Conservation (phyloP, 768 basidiomycete species). For the Inosperma sp. region DNA sequence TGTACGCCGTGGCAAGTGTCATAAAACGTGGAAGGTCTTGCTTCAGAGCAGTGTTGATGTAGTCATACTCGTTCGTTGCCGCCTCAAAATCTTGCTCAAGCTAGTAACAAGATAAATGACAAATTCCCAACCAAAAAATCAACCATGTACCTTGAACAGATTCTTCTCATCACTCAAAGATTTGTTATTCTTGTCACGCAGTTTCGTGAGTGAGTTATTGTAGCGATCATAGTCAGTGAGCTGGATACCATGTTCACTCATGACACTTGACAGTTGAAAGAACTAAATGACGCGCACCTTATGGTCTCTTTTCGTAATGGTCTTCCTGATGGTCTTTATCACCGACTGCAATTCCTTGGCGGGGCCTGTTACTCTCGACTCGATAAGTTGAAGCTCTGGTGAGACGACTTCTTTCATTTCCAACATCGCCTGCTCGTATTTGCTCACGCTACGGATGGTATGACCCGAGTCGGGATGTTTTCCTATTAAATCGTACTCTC, state of each 20-base stretch:
- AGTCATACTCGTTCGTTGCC: slow-evolving; percentile 90
- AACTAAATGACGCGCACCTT: slow-evolving; percentile 50
- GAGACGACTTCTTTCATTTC: slow-evolving; percentile 73
- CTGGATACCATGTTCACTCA: slow-evolving; percentile 30
- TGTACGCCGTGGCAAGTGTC: slow-evolving; percentile 79
- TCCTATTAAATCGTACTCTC: slow-evolving; percentile 74
- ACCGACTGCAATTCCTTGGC: slow-evolving; percentile 85
- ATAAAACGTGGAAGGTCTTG: slow-evolving; percentile 93
- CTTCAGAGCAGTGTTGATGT: slow-evolving; percentile 86
- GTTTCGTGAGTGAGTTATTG: slow-evolving; percentile 92
- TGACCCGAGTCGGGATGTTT: slow-evolving; percentile 75
- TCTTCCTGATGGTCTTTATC: slow-evolving; percentile 88
- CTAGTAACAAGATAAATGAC: slow-evolving; percentile 36
- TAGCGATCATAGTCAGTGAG: slow-evolving; percentile 91
- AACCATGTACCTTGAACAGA: slow-evolving; percentile 71
- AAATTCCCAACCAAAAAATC: not conserved
- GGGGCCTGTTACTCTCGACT: slow-evolving; percentile 78
- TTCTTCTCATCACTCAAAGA: slow-evolving; percentile 94
- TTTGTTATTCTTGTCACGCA: slow-evolving; percentile 98
- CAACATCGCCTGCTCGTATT: slow-evolving; percentile 71
- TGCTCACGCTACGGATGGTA: slow-evolving; percentile 73
- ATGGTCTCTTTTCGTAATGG: slow-evolving; percentile 93
- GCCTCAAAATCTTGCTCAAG: slow-evolving; percentile 95
- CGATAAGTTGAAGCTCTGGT: slow-evolving; percentile 94
- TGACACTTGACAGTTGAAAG: not conserved